Percentiles rank a stretch among this genome's conserved stretches.
Evolutionary conservation across 2,329 filamentous ascomycete genomes (phyloP).

Genomic region (Clarireedia monteithiana): DNA sequence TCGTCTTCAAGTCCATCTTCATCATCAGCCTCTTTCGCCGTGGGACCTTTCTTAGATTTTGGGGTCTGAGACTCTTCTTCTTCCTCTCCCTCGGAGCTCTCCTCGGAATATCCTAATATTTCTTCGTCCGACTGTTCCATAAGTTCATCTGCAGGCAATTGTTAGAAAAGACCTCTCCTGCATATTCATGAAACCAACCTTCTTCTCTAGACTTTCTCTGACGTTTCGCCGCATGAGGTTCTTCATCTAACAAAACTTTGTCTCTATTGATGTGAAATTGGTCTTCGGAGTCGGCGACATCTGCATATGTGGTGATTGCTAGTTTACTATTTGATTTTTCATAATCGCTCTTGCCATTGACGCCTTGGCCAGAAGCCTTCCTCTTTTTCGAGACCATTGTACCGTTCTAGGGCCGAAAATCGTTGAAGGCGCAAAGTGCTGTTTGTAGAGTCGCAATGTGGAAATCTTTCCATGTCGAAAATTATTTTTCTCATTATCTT

Average conservation of each 20-base stretch:
- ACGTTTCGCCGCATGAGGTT: conserved; percentile 63
- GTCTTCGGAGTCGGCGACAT: conserved; percentile 90
- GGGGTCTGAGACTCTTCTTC: conserved; percentile 18
- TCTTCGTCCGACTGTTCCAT: conserved; percentile 57
- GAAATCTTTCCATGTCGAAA: conserved; percentile 5
- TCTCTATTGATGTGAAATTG: conserved; percentile 86
- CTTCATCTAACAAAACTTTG: conserved; percentile 78
- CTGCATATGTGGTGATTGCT: conserved; percentile 52
- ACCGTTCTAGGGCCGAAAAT: background rate
- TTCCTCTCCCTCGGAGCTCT: conserved; percentile 34
- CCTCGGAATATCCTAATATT: conserved; percentile 43
- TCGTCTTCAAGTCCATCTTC: conserved; percentile 48
- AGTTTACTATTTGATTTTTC: conserved; percentile 26
- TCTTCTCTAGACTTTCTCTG: conserved; percentile 64
- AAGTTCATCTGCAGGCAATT: conserved; percentile 35
- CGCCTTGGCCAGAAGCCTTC: conserved; percentile 3
- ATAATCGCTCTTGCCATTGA: background rate
- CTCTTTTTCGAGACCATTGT: conserved; percentile 10
- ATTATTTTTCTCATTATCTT: conserved; percentile 12
- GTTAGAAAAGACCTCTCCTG: background rate
- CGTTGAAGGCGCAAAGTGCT: background rate
- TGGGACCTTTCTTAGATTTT: conserved; percentile 34
- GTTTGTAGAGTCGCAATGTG: background rate
- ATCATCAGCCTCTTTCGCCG: conserved; percentile 40
- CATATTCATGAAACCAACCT: conserved; percentile 31